A percentile compares a stretch with the other conserved stretches of the same genome.
These are phyloP conservation scores for Sugiyamaella xylanicola DNA, from an alignment of 1,139 yeast genomes.

Conservation along the genomic window DNA sequence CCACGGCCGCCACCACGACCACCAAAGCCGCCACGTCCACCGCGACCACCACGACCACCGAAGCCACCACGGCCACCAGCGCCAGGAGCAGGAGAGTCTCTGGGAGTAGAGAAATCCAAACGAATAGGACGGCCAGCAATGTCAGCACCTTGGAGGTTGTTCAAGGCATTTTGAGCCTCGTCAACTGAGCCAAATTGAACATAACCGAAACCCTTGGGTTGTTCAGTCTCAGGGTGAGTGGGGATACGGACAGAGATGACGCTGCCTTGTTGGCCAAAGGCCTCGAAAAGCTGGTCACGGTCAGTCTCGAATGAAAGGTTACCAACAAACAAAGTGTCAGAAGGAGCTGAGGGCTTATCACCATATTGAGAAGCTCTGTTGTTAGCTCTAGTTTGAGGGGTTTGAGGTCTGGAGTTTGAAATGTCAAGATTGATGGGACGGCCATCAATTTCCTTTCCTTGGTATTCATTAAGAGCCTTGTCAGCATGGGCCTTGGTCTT, in stretches of 20 bases:
- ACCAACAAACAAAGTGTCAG: constrained; percentile 94
- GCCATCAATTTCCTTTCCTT: constrained; percentile 95
- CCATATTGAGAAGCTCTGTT: constrained; percentile 90
- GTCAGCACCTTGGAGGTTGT: constrained; percentile 84
- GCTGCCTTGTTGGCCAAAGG: constrained; percentile 76
- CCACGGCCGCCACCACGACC: constrained; percentile 44
- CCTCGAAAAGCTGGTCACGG: constrained; percentile 71
- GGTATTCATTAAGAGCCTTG: constrained; percentile 82
- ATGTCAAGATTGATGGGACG: constrained; percentile 93
- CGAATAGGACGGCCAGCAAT: constrained; percentile 93
- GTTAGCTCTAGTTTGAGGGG: constrained; percentile 49
- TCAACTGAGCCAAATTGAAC: constrained; percentile 86
- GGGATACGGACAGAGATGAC: constrained; percentile 91
- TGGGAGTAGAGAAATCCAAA: constrained; percentile 92
- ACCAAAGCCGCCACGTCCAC: constrained; percentile 42
- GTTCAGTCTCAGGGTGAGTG: constrained; percentile 97
- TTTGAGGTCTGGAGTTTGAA: constrained; percentile 79
- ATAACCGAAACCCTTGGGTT: constrained; percentile 98
- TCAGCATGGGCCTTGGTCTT: constrained; percentile 75
- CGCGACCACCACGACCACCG: constrained; percentile 36
- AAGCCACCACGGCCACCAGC: constrained; percentile 44
- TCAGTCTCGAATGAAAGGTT: constrained; percentile 88
- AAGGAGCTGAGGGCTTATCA: constrained; percentile 86
- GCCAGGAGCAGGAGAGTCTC: constrained; percentile 53
- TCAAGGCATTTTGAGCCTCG: constrained; percentile 88